These are phyloP conservation scores for Cryptococcus amylolentus DNA, from an alignment of 1,284 basidiomycete species.

Conservation along the genomic window DNA sequence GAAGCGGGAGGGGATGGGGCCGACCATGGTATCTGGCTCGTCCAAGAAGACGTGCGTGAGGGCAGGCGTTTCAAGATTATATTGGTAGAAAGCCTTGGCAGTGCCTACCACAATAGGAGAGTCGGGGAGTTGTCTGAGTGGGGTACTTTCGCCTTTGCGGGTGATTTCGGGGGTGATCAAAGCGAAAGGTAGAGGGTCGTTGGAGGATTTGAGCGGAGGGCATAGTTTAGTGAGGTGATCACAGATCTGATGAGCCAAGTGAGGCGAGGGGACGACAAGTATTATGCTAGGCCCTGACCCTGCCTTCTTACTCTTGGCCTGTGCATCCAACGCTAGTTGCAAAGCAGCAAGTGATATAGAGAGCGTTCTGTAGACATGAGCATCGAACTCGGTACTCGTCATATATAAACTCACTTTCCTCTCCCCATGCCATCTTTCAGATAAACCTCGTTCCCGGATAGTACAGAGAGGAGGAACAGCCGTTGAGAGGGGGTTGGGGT, in stretches of 20 bases:
- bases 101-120: constrained; percentile 22
- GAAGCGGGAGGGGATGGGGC: constrained; percentile 21
- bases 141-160: neutral
- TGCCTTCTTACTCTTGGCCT: neutral
- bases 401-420: constrained; percentile 31
- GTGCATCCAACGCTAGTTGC: constrained; percentile 8
- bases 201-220: neutral
- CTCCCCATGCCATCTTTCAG: constrained; percentile 37
- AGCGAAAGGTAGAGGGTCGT: constrained; percentile 2
- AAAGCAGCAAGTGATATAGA: constrained; percentile 25
- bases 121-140: constrained; percentile 1
- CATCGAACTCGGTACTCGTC: neutral
- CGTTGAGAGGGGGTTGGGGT: constrained; percentile 33
- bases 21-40: constrained; percentile 34
- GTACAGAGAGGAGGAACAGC: constrained; percentile 25
- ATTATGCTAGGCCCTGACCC: constrained; percentile 7
- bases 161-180: neutral
- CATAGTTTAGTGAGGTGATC: constrained; percentile 12
- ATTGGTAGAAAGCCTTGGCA: constrained; percentile 7
- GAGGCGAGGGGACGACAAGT: constrained; percentile 29
- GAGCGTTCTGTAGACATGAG: constrained; percentile 15
- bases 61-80: constrained; percentile 2
- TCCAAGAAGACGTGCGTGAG: constrained; percentile 30
- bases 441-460: constrained; percentile 29
- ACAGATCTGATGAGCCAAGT: constrained; percentile 29